These are phyloP conservation scores for Pseudomicrostroma phylloplanum DNA, from an alignment of 1,284 basidiomycete genomes.

Conservation along the genomic window DNA sequence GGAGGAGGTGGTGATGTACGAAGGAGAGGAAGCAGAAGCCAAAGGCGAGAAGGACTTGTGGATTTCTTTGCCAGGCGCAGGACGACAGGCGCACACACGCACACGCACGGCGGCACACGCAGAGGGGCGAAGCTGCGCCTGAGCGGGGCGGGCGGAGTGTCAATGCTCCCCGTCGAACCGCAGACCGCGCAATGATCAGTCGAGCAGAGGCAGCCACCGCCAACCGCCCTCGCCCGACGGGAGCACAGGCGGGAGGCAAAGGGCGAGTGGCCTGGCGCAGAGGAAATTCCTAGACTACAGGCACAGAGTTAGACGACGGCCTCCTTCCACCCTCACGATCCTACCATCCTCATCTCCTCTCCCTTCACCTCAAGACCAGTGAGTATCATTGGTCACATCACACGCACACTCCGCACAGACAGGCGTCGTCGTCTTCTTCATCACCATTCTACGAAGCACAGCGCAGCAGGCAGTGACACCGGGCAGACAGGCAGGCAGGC, in stretches of 20 bases:
- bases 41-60: background rate
- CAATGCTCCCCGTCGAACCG: too few species aligned
- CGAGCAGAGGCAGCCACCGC: background rate
- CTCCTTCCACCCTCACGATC: background rate
- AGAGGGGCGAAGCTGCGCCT: background rate
- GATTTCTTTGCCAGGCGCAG: background rate
- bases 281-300: too few species aligned
- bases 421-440: too few species aligned
- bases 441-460: too few species aligned
- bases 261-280: too few species aligned
- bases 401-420: too few species aligned
- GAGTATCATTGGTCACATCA: background rate
- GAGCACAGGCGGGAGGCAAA: too few species aligned
- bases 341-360: background rate
- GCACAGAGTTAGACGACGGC: background rate
- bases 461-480: too few species aligned
- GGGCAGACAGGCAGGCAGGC: too few species aligned
- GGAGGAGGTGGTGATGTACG: background rate
- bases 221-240: background rate
- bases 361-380: conserved; percentile 5
- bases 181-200: too few species aligned
- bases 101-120: background rate
- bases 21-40: background rate
- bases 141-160: background rate
- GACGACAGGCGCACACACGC: background rate